These are phyloP conservation scores for Ceratocystis papillata DNA, from an alignment of 2,329 filamentous ascomycete species.

Conservation along the genomic window DNA sequence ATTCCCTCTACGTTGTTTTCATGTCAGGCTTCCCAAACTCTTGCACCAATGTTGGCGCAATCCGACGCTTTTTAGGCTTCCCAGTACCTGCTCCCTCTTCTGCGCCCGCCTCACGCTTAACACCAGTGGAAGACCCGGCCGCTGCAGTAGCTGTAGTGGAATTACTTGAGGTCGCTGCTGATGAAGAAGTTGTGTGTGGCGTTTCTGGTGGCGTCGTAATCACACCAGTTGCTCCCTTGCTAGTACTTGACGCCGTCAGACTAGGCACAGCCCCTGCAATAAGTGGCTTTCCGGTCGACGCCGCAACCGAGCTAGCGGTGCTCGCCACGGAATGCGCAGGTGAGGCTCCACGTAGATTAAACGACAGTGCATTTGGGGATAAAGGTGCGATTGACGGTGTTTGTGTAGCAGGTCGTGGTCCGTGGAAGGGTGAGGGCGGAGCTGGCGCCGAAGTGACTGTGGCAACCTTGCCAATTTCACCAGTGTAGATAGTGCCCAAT, in stretches of 20 bases:
- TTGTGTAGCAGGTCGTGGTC: slow-evolving; percentile 48
- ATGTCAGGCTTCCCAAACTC: slow-evolving; percentile 16
- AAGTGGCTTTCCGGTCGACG: slow-evolving; percentile 37
- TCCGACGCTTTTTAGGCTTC: slow-evolving; percentile 56
- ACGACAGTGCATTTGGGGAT: slow-evolving; percentile 35
- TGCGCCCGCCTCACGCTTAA: slow-evolving; percentile 48
- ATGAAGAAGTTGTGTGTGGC: slow-evolving; percentile 43
- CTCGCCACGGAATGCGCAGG: slow-evolving; percentile 45
- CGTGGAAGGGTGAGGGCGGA: slow-evolving; percentile 48
- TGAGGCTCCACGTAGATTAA: slow-evolving; percentile 15
- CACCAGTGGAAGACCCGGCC: slow-evolving; percentile 31
- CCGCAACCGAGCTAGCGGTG: slow-evolving; percentile 46
- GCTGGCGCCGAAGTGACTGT: slow-evolving; percentile 60
- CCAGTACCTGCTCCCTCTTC: slow-evolving; percentile 43
- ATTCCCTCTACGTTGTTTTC: slow-evolving; percentile 11
- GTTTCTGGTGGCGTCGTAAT: slow-evolving; percentile 88
- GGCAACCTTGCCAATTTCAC: slow-evolving; percentile 57
- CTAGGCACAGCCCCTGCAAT: slow-evolving; percentile 66
- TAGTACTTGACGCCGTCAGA: slow-evolving; percentile 62
- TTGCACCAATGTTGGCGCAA: slow-evolving; percentile 48
- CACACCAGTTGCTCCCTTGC: slow-evolving; percentile 52
- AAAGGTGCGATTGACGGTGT: slow-evolving; percentile 68
- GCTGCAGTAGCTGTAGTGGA: not conserved
- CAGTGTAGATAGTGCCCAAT: slow-evolving; percentile 69
- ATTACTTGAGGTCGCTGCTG: not conserved